Base-by-base conservation (phyloP, 2,329 filamentous ascomycete genomes). In the Plenodomus tracheiphilus region DNA sequence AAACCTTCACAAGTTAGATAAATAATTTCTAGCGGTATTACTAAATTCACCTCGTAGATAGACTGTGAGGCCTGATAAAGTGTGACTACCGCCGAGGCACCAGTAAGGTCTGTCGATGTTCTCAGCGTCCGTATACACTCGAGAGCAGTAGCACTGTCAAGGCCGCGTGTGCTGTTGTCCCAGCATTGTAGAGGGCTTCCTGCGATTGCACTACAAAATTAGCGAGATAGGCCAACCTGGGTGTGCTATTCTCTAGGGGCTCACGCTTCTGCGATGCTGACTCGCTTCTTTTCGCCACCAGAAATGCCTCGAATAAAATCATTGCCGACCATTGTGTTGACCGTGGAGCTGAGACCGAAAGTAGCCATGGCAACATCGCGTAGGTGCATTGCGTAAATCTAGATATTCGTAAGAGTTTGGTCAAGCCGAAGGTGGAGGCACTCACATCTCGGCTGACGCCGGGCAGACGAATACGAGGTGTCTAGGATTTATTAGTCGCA, bases 151-250 rank as follows among this genome's bases (percentile, higher is more conserved):
- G 85, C 85, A 15, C 80, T 85, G 70, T 89, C 86, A 20, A 88
- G 75, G 67, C 85, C 85, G 70, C 85, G 79, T 16, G 86, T 88
- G 35, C 81, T 85, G 74, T 88, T 88, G 61, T 88, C 88, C 87
- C 88, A 91, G 52, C 84, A 85, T 63, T 87, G 84, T 0, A 82
- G 66, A 0, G 77, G 77, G 0, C 79, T 78, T 16, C 77, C 77
- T 1, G 22, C 22, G 10, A 25, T 25, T 25, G 22, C 22, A 25
- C 22, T 25, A 25, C 22, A 25, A 5, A 5, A 64, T 62, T 85
- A 51, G 22, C n/a, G 37, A 39, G 4, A 41, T n/a, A n/a, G n/a
- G n/a, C n/a, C 10, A 25, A 25, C 10, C 22, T 25, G 22, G 10
- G 5, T 25, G 22, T 25, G 22, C 22, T 5, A 25, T 25, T 25